phyloP scores from a whole-genome alignment of 805 yeast genomes.

The Torulaspora delbrueckii region DNA sequence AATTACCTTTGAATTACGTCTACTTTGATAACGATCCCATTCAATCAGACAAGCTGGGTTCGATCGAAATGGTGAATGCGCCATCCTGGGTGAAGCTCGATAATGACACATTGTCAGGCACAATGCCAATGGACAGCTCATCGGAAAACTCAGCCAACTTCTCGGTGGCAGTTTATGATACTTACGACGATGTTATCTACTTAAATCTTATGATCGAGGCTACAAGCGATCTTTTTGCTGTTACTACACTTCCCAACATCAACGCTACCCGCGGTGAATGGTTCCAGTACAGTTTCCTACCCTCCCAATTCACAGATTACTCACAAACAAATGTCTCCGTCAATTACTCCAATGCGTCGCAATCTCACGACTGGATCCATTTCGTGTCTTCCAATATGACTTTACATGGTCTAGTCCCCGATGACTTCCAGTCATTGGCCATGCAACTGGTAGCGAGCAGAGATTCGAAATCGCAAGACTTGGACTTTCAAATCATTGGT shows the following conservation, averaged over 20 bases:
- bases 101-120: constrained; percentile 47
- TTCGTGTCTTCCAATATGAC: constrained; percentile 59
- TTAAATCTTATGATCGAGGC: constrained; percentile 55
- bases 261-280: constrained; percentile 65
- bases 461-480: constrained; percentile 36
- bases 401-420: constrained; percentile 62
- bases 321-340: constrained; percentile 47
- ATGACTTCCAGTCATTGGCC: constrained; percentile 38
- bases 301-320: constrained; percentile 53
- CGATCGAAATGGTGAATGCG: constrained; percentile 43
- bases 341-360: constrained; percentile 34
- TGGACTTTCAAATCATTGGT: constrained; percentile 52
- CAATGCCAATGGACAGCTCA: constrained; percentile 46
- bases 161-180: constrained; percentile 54
- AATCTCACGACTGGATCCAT: constrained; percentile 56
- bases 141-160: constrained; percentile 39
- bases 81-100: constrained; percentile 58
- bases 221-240: constrained; percentile 51
- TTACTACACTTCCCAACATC: constrained; percentile 46
- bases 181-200: constrained; percentile 54
- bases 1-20: constrained; percentile 60
- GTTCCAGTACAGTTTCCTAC: constrained; percentile 52
- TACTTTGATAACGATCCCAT: constrained; percentile 58
- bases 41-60: constrained; percentile 47
- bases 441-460: constrained; percentile 42